Conservation (phyloP, 2,329 filamentous ascomycete species). For the Teratosphaeria epicoccoides region DNA sequence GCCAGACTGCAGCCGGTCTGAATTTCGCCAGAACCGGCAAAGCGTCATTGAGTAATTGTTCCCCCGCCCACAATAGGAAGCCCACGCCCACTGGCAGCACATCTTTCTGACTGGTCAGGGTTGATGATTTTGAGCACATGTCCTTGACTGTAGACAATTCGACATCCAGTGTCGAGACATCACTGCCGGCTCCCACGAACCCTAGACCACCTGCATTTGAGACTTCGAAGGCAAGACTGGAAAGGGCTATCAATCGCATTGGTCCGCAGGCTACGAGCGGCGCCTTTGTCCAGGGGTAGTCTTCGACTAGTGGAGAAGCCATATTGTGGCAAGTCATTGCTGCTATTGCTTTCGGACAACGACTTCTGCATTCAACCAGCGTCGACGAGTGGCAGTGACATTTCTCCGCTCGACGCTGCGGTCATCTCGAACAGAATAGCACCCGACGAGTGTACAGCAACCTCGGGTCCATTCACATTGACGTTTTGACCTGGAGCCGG, state of each 20-base stretch:
- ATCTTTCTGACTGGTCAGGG: slow-evolving; percentile 5
- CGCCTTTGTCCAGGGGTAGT: slow-evolving; percentile 48
- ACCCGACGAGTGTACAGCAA: not conserved
- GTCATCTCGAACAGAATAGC: not conserved
- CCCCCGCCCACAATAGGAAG: slow-evolving; percentile 44
- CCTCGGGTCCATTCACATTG: not conserved
- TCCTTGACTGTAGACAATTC: slow-evolving; percentile 11
- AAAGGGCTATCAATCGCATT: slow-evolving; percentile 54
- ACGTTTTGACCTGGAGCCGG: not conserved
- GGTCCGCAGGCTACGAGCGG: slow-evolving; percentile 55
- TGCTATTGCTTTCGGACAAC: too few species aligned
- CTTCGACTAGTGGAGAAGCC: slow-evolving; percentile 2
- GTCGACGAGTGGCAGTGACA: not conserved
- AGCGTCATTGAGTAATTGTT: slow-evolving; percentile 20
- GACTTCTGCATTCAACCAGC: not conserved
- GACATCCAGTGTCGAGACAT: slow-evolving; percentile 9
- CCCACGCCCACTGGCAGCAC: slow-evolving; percentile 48
- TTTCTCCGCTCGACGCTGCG: not conserved
- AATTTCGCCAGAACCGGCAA: slow-evolving; percentile 44
- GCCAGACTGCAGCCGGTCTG: slow-evolving; percentile 52
- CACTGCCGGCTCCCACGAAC: slow-evolving; percentile 33
- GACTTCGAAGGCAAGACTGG: slow-evolving; percentile 46
- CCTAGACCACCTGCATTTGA: slow-evolving; percentile 41
- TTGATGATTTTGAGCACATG: not conserved
- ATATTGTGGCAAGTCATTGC: too few species aligned